These are phyloP conservation scores for Taphrina wiesneri DNA, from an alignment of 1,139 yeast genomes.

Conservation along the genomic window DNA sequence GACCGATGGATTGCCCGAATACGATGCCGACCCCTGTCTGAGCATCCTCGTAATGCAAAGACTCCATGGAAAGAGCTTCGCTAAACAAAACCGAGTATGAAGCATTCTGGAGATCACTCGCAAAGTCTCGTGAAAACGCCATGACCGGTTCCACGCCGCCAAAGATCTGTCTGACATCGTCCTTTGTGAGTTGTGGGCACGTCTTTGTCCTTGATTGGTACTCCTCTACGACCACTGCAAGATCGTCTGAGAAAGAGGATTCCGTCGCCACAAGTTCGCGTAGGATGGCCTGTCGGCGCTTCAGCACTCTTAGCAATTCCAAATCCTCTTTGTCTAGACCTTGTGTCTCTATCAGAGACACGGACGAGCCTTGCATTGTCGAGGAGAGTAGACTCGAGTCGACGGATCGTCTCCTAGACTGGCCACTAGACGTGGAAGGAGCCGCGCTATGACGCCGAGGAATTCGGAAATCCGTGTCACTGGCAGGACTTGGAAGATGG, in stretches of 20 bases:
- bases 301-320: slow-evolving; percentile 8
- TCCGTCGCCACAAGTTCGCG: slow-evolving; percentile 32
- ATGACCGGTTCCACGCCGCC: slow-evolving; percentile 25
- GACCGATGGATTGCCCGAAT: slow-evolving; percentile 29
- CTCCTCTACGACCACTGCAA: slow-evolving; percentile 24
- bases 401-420: not conserved
- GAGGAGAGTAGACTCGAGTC: not conserved
- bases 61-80: slow-evolving; percentile 2
- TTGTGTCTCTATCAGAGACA: slow-evolving; percentile 8
- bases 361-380: slow-evolving; percentile 1
- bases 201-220: not conserved
- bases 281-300: slow-evolving; percentile 28
- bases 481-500: not conserved
- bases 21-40: slow-evolving; percentile 28
- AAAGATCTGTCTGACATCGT: slow-evolving; percentile 22
- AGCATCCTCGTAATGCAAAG: slow-evolving; percentile 14
- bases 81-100: slow-evolving; percentile 13
- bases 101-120: slow-evolving; percentile 2
- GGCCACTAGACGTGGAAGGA: not conserved
- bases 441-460: slow-evolving; percentile 15
- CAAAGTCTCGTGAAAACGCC: slow-evolving; percentile 24
- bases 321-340: slow-evolving; percentile 11
- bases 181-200: slow-evolving; percentile 5
- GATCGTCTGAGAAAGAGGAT: slow-evolving; percentile 20
- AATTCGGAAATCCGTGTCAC: not conserved